Evolutionary conservation across 768 basidiomycete species (phyloP), one percentile per base, ranked within the genome.

Genomic region (Crassisporium funariophilum): DNA sequence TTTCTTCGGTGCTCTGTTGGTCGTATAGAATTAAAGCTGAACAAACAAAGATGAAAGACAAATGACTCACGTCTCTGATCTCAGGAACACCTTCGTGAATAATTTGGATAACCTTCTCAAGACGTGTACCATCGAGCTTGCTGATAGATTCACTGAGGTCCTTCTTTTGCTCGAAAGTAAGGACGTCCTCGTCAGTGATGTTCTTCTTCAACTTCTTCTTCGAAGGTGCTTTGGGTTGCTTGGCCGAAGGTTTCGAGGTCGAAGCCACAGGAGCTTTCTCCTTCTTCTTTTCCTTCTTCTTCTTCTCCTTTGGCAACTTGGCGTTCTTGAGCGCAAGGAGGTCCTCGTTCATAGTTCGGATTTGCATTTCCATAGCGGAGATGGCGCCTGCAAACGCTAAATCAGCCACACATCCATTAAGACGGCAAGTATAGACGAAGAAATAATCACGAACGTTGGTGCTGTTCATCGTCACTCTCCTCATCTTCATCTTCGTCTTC

Each of bases 131-230:
- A 54, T 97, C 91, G 19, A 97, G 81, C 59, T 80, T 80, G 50
- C 79, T 78, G 55, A 99, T 99, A 41, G 93, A 90, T 68, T 98
- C 94, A 60, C 94, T 95, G 46, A 99, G 74, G 63, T 98, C 93
- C 69, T 97, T 94, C 86, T 99, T 99, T 75, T 98, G 95, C 55
- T 93, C 91, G 64, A 95, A 91, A 41, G 91, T 88, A 27, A 98
- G 76, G 37, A 86, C 83, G 47, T 93, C 90, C 57, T 91, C 87
- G 55, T 91, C 88, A 8, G 79, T 69, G 35, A 83, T 65, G 29
- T 75, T 74, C 64, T 87, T 88, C 75, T 88, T 89, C 24, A 68
- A 55, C 59, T 78, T 81, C 68, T 83, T 84, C 71, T 83, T 83
- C 31, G 74, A 58, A 11, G 72, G 63, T 5, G 71, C 57, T 57